These are phyloP conservation scores for Osmozyma mogii DNA, from an alignment of 805 yeast genomes.

Conservation along the genomic window DNA sequence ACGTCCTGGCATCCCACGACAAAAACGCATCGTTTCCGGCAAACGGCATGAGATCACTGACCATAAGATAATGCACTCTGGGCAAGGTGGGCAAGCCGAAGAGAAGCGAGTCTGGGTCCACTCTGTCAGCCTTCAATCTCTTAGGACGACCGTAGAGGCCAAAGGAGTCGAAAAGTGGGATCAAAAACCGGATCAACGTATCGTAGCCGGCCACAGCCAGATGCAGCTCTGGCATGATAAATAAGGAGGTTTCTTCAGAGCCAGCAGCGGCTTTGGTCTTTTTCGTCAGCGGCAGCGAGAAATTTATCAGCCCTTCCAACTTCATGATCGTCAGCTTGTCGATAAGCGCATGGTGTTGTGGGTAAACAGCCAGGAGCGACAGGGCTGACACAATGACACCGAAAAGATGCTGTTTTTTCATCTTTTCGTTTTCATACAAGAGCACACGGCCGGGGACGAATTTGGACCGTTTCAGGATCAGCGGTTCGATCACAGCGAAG, in stretches of 20 bases:
- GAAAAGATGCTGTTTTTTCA: conserved; percentile 61
- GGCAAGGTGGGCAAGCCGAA: conserved; percentile 41
- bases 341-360: conserved; percentile 71
- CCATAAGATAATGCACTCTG: conserved; percentile 34
- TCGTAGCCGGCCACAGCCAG: conserved; percentile 42
- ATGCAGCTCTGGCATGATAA: conserved; percentile 38
- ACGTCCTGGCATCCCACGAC: conserved; percentile 29
- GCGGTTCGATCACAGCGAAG: conserved; percentile 79
- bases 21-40: conserved; percentile 18
- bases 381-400: conserved; percentile 67
- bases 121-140: conserved; percentile 34
- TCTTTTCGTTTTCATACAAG: conserved; percentile 80
- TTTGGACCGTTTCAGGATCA: conserved; percentile 41
- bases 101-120: conserved; percentile 32
- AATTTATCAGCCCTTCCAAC: conserved; percentile 71
- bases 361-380: conserved; percentile 85
- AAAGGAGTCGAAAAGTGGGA: conserved; percentile 35
- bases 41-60: conserved; percentile 21
- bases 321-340: conserved; percentile 86
- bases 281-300: conserved; percentile 37
- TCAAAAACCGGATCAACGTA: conserved; percentile 36
- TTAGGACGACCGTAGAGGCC: conserved; percentile 41
- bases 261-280: conserved; percentile 23
- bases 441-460: conserved; percentile 57
- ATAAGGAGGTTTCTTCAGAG: conserved; percentile 34